Percentiles rank a stretch among this genome's conserved stretches.
phyloP scores from a whole-genome alignment of 305 asterid genomes.

The Fraxinus latifolia region DNA sequence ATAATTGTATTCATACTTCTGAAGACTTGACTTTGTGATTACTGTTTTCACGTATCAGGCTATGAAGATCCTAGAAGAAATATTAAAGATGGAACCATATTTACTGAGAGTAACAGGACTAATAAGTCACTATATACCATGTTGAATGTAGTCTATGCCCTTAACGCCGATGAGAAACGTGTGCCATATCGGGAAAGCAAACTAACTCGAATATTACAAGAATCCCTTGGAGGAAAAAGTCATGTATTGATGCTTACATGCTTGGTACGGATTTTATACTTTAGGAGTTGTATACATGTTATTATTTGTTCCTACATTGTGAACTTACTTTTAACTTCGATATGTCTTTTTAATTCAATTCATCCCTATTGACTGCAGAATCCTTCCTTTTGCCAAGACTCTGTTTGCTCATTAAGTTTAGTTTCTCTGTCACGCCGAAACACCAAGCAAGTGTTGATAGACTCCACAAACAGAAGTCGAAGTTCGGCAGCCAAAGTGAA shows the following conservation, averaged over 20 bases:
- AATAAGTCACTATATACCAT: conserved; percentile 58
- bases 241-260: conserved; percentile 59
- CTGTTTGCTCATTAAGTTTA: conserved; percentile 56
- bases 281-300: conserved; percentile 12
- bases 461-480: conserved; percentile 46
- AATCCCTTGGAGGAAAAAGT: conserved; percentile 66
- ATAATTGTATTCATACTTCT: not conserved
- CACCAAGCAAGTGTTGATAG: conserved; percentile 43
- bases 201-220: conserved; percentile 74
- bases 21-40: not conserved
- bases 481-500: conserved; percentile 41
- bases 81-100: conserved; percentile 47
- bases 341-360: conserved; percentile 4
- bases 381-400: conserved; percentile 68
- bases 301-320: not conserved
- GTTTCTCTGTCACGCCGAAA: conserved; percentile 65
- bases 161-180: conserved; percentile 49
- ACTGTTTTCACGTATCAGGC: conserved; percentile 38
- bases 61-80: conserved; percentile 68
- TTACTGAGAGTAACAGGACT: conserved; percentile 49
- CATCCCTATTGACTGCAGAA: conserved; percentile 40
- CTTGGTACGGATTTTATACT: conserved; percentile 50
- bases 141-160: conserved; percentile 64
- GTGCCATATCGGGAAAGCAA: conserved; percentile 84
- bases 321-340: not conserved